Percentiles rank a stretch among this genome's conserved stretches.
phyloP scores from a whole-genome alignment of 2,329 filamentous ascomycete genomes.

The Pseudogymnoascus sp. region DNA sequence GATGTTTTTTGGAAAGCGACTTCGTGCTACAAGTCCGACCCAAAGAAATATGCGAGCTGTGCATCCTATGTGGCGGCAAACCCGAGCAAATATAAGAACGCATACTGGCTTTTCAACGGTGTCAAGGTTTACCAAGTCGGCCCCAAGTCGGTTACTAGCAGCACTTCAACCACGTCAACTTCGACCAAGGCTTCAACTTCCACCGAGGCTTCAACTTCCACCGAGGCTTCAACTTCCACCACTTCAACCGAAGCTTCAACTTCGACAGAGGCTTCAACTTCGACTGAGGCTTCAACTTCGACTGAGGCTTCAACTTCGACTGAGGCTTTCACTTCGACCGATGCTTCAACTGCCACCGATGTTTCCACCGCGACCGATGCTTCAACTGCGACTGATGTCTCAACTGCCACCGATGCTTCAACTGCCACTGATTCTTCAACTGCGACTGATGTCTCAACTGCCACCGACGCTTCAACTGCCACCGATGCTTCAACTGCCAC shows the following conservation, averaged over 20 bases:
- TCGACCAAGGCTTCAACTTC: slow-evolving; percentile 3
- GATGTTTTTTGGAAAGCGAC: slow-evolving; percentile 45
- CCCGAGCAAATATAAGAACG: slow-evolving; percentile 57
- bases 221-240: not conserved
- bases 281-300: not conserved
- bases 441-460: not conserved
- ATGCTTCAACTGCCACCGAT: not conserved
- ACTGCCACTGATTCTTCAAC: not conserved
- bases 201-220: not conserved
- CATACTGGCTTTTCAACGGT: slow-evolving; percentile 68
- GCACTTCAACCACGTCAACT: not conserved
- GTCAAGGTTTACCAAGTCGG: slow-evolving; percentile 51
- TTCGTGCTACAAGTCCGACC: slow-evolving; percentile 44
- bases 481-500: not conserved
- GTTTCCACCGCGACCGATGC: not conserved
- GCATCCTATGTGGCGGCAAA: slow-evolving; percentile 61
- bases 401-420: not conserved
- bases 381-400: not conserved
- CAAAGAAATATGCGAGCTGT: slow-evolving; percentile 53
- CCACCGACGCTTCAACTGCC: not conserved
- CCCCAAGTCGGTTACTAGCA: not conserved
- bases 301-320: not conserved
- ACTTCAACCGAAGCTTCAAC: not conserved
- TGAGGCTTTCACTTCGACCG: not conserved
- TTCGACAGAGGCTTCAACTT: not conserved